Conservation (phyloP, 768 basidiomycete species). For the Stropharia rugosoannulata region DNA sequence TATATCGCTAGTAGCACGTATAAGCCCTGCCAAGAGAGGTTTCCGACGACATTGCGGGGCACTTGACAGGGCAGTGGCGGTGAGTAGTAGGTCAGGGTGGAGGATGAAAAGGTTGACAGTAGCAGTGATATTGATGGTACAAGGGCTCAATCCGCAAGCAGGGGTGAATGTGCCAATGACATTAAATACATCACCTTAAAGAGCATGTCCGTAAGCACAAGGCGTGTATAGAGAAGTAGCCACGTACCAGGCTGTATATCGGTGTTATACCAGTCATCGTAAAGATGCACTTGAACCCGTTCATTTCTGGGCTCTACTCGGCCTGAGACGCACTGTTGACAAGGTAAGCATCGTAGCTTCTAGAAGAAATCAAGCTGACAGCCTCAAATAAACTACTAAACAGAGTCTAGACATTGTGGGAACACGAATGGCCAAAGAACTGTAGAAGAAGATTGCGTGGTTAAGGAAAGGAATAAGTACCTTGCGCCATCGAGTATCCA, state of each 20-base stretch:
- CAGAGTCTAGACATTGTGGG: background rate
- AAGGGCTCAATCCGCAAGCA: slow-evolving; percentile 26
- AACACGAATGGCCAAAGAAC: background rate
- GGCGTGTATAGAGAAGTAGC: background rate
- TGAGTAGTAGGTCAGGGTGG: slow-evolving; percentile 90
- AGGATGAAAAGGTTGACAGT: slow-evolving; percentile 73
- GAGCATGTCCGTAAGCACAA: background rate
- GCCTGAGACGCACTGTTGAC: slow-evolving; percentile 52
- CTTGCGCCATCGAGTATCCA: slow-evolving; percentile 37
- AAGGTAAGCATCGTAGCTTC: background rate
- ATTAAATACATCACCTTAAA: slow-evolving; percentile 77
- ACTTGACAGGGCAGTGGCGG: slow-evolving; percentile 85
- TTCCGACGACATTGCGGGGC: slow-evolving; percentile 83
- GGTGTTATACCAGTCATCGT: slow-evolving; percentile 76
- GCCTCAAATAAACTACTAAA: background rate
- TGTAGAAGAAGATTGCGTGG: background rate
- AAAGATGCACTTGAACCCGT: slow-evolving; percentile 53
- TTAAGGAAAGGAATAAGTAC: slow-evolving; percentile 25
- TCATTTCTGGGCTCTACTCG: slow-evolving; percentile 35
- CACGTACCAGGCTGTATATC: slow-evolving; percentile 58
- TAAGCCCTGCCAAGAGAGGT: slow-evolving; percentile 71
- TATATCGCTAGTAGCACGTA: slow-evolving; percentile 56
- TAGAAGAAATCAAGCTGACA: background rate
- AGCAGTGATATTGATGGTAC: slow-evolving; percentile 59
- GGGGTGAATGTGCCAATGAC: slow-evolving; percentile 53